These are phyloP conservation scores for Bassia scoparia DNA, from an alignment of 148 eudicot genomes.

Conservation along the genomic window DNA sequence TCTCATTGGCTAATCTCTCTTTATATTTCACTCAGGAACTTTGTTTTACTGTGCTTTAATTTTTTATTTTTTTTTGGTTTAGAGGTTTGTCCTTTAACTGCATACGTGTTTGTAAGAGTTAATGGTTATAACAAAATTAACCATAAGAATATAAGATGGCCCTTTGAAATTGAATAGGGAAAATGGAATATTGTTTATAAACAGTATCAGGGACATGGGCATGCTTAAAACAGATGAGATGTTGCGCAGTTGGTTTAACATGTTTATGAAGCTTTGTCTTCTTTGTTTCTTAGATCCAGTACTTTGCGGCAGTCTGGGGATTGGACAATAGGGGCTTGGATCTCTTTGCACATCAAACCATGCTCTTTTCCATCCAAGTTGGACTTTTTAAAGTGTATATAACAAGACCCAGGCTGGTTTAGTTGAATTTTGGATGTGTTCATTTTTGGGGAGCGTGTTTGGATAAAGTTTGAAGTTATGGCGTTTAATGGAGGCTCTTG, in stretches of 20 bases:
- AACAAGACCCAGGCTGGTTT: conserved; percentile 23
- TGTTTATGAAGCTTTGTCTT: conserved; percentile 58
- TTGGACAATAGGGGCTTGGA: conserved; percentile 61
- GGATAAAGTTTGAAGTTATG: conserved; percentile 31
- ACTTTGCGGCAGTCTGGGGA: conserved; percentile 59
- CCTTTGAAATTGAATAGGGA: no score
- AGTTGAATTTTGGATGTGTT: conserved; percentile 19
- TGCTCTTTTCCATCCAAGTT: conserved; percentile 24
- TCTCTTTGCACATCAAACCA: conserved; percentile 32
- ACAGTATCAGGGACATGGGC: not conserved
- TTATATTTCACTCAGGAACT: not conserved
- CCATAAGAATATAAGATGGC: no score
- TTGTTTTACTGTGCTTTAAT: not conserved
- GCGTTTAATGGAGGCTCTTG: conserved; percentile 23
- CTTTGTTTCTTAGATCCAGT: conserved; percentile 72
- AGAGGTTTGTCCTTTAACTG: not conserved
- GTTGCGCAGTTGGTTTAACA: conserved; percentile 28
- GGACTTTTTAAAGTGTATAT: not conserved
- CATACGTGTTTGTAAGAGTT: no score
- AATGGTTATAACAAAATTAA: no score
- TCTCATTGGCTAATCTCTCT: not conserved
- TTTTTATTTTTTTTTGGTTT: not conserved
- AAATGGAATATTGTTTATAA: not conserved
- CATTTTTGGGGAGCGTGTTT: conserved; percentile 33
- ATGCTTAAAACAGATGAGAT: conserved; percentile 8